Percentiles rank a stretch among this genome's conserved stretches.
Evolutionary conservation across 495 filamentous ascomycete genomes (phyloP).

Genomic region (Penicillium fimorum): DNA sequence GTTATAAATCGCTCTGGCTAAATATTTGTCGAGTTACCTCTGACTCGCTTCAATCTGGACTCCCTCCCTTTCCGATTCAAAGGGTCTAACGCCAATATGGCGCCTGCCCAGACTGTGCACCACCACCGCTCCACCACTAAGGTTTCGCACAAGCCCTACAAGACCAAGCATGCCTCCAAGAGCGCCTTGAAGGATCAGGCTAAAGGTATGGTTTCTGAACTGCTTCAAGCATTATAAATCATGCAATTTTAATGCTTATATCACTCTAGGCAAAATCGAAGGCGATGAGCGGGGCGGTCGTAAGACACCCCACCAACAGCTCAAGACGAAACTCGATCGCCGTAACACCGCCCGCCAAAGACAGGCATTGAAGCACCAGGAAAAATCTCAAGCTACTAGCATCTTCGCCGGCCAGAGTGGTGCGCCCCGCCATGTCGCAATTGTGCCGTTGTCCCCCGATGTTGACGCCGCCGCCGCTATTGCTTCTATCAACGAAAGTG

Average conservation of each 20-base stretch:
- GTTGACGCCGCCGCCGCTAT: conserved; percentile 66
- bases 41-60: conserved; percentile 35
- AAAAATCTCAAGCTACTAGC: conserved; percentile 69
- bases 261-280: conserved; percentile 59
- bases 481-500: conserved; percentile 65
- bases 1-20: not conserved
- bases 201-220: conserved; percentile 60
- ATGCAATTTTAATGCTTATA: conserved; percentile 39
- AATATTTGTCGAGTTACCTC: conserved; percentile 1
- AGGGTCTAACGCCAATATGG: conserved; percentile 62
- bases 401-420: conserved; percentile 82
- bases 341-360: conserved; percentile 89
- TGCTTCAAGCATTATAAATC: conserved; percentile 48
- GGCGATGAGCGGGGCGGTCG: conserved; percentile 57
- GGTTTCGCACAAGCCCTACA: conserved; percentile 79
- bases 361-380: conserved; percentile 74
- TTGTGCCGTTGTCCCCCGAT: conserved; percentile 78
- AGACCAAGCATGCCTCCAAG: conserved; percentile 86
- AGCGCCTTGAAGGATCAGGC: conserved; percentile 70
- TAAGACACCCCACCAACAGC: conserved; percentile 89
- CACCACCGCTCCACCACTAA: conserved; percentile 94
- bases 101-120: conserved; percentile 56
- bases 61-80: conserved; percentile 88
- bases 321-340: conserved; percentile 95
- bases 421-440: conserved; percentile 86